Conservation (phyloP, 495 filamentous ascomycete species). For the Aspergillus bertholletiae region DNA sequence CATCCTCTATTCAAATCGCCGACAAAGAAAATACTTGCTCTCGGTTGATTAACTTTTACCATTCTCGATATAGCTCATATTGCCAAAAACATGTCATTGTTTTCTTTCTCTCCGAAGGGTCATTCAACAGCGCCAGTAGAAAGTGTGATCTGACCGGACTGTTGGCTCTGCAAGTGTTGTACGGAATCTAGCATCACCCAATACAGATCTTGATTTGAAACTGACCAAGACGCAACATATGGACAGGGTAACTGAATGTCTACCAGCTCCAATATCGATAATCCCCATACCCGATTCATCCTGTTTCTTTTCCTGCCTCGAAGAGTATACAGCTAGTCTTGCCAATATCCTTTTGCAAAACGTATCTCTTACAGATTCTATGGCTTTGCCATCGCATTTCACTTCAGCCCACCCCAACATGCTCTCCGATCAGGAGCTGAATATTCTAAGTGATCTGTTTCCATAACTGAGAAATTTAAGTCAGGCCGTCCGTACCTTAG, state of each 20-base stretch:
- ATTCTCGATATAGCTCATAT: constrained; percentile 21
- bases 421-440: constrained; percentile 37
- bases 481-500: constrained; percentile 25
- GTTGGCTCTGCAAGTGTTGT: constrained; percentile 32
- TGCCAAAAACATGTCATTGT: constrained; percentile 42
- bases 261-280: constrained; percentile 17
- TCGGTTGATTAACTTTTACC: constrained; percentile 47
- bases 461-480: constrained; percentile 45
- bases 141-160: constrained; percentile 19
- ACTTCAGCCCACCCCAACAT: constrained; percentile 20
- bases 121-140: constrained; percentile 13
- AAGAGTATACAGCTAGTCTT: constrained; percentile 22
- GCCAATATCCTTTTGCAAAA: constrained; percentile 9
- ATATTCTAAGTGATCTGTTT: constrained; percentile 49
- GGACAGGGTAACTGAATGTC: constrained; percentile 18
- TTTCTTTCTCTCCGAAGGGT: constrained; percentile 45
- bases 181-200: not conserved
- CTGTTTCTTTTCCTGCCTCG: constrained; percentile 22
- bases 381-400: constrained; percentile 45
- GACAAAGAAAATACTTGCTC: constrained; percentile 21
- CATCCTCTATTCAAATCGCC: constrained; percentile 34
- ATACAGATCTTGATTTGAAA: not conserved
- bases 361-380: constrained; percentile 16
- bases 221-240: not conserved
- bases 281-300: constrained; percentile 31